phyloP scores from a whole-genome alignment of 257 asterid genomes.

The Plantago ovata region DNA sequence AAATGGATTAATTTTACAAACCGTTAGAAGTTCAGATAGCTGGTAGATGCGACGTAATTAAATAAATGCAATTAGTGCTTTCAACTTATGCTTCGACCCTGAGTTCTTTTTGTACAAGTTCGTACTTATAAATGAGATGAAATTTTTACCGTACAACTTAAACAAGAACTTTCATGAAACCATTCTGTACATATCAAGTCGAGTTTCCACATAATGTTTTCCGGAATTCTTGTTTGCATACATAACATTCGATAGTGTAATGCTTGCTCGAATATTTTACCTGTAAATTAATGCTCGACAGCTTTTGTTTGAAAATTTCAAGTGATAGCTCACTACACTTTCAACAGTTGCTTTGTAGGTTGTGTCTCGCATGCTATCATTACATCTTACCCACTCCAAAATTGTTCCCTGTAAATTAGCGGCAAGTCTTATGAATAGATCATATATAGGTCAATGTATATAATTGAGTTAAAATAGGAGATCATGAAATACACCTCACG shows the following conservation, averaged over 20 bases:
- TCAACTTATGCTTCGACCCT: too few relatives aligned
- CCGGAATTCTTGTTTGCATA: too few relatives aligned
- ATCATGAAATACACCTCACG: constrained; percentile 9
- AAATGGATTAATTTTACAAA: too few relatives aligned
- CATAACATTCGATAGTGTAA: neutral
- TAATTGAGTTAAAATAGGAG: neutral
- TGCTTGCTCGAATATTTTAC: neutral
- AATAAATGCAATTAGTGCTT: too few relatives aligned
- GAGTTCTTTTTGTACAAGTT: too few relatives aligned
- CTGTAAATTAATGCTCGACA: constrained; percentile 17
- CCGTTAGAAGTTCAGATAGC: too few relatives aligned
- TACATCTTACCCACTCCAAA: constrained; percentile 21
- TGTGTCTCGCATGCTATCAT: neutral
- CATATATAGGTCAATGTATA: neutral
- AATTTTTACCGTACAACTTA: too few relatives aligned
- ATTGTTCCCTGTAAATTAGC: constrained; percentile 15
- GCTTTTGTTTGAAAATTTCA: neutral
- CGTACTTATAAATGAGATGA: too few relatives aligned
- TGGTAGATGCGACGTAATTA: too few relatives aligned
- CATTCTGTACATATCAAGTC: too few relatives aligned
- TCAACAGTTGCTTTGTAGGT: neutral
- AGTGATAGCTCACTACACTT: constrained; percentile 11
- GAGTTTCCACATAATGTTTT: too few relatives aligned
- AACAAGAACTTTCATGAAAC: too few relatives aligned
- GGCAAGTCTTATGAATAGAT: neutral